Percentiles rank a stretch among this genome's conserved stretches.
Evolutionary conservation across 345 rosid species (phyloP).

Genomic region (rapeseed (Brassica napus)): DNA sequence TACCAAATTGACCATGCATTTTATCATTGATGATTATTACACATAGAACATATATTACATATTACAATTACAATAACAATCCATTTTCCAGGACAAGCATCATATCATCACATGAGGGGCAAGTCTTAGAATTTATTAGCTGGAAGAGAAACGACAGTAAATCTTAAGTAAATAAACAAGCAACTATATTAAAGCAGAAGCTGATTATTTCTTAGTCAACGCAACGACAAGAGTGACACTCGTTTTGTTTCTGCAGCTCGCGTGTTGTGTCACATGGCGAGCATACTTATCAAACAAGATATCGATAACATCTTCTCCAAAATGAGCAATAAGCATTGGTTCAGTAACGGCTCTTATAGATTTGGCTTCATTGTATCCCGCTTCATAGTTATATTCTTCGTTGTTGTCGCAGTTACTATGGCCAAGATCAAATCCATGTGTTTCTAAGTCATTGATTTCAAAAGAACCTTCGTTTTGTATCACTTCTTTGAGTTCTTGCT

Average conservation of each 20-base stretch:
- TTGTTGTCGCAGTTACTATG: background rate
- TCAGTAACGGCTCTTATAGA: conserved; percentile 35
- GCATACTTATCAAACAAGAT: conserved; percentile 39
- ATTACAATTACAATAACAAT: background rate
- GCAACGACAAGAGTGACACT: conserved; percentile 30
- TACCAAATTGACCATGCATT: background rate
- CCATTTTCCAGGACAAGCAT: background rate
- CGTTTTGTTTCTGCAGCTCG: conserved; percentile 22
- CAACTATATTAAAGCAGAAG: background rate
- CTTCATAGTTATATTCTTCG: background rate
- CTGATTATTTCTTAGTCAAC: conserved; percentile 21
- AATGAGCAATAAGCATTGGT: conserved; percentile 35
- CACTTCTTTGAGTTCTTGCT: conserved; percentile 35
- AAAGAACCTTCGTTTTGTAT: conserved; percentile 45
- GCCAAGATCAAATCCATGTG: conserved; percentile 26
- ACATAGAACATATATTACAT: background rate
- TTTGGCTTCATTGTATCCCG: conserved; percentile 38
- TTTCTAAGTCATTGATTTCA: conserved; percentile 31
- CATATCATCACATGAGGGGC: background rate
- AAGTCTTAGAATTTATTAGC: background rate
- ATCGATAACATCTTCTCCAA: conserved; percentile 35
- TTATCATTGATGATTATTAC: background rate
- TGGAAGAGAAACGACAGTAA: background rate
- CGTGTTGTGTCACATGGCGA: background rate
- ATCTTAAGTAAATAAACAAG: background rate